These are phyloP conservation scores for Rhodotorula sp. DNA, from an alignment of 1,284 basidiomycete species.

Conservation along the genomic window DNA sequence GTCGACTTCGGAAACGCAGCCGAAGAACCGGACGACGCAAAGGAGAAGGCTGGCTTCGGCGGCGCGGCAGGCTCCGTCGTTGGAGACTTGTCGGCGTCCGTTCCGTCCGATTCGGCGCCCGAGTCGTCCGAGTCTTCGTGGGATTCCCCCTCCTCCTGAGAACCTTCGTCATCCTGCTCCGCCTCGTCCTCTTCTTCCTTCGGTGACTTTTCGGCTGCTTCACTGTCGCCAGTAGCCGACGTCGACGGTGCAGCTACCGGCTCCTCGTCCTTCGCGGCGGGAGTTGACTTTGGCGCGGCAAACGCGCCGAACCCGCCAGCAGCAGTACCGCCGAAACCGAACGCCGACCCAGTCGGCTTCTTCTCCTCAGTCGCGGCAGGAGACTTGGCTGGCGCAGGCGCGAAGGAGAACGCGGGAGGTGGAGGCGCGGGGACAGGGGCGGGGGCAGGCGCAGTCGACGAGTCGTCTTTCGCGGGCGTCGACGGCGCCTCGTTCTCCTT, in stretches of 20 bases:
- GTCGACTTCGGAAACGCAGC: conserved; percentile 14
- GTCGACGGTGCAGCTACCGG: background rate
- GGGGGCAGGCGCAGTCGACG: background rate
- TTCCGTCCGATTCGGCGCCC: background rate
- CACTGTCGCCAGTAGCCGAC: background rate
- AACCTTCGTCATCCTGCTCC: background rate
- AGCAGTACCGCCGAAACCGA: background rate
- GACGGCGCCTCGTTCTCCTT: background rate
- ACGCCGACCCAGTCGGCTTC: background rate
- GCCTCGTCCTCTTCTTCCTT: background rate
- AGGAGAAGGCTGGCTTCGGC: conserved; percentile 22
- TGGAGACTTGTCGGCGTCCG: background rate
- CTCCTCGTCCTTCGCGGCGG: background rate
- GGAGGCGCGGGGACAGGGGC: background rate
- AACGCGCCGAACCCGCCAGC: background rate
- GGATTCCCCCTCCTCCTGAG: background rate
- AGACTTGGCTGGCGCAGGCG: background rate
- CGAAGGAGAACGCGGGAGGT: conserved; percentile 1
- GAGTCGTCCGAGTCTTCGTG: background rate
- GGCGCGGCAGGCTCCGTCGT: background rate
- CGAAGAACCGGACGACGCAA: conserved; percentile 6
- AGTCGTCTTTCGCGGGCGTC: background rate
- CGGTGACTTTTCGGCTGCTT: background rate
- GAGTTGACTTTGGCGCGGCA: background rate
- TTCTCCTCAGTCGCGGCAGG: background rate